Evolutionary conservation across 352 stramenopile species (phyloP), one percentile per base, ranked within the genome.

Genomic region (Pythium chondricola): DNA sequence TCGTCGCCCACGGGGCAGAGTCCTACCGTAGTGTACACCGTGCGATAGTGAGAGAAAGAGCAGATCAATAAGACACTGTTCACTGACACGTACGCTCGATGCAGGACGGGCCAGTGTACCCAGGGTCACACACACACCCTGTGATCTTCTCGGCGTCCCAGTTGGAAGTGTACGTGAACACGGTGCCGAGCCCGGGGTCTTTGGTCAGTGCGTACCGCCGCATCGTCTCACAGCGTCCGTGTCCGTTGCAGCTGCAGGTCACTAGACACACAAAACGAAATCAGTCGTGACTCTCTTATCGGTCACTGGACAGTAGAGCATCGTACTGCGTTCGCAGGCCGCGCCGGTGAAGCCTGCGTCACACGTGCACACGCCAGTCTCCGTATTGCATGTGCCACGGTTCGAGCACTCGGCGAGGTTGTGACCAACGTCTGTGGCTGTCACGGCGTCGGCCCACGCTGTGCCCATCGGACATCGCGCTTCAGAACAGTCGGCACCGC

Each of bases 361-460:
- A 20, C 85, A 95, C 3, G 48, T 48, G 54, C 85, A 95, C 11
- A 63, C 31, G 3, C 85, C 85, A 0, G 72, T 69, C 9, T 75
- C 64, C 1, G 56, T 47, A 51, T 90, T 65, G 48, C 83, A 95
- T 4, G 35, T 33, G 33, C 84, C 82, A 6, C 75, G 67, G 50
- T 97, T 97, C 2, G 85, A 95, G 53, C 93, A 98, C 61, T 92
- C 73, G 14, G 74, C 86, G 17, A 72, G 38, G 48, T 88, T 81
- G 71, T 98, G 93, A 17, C 85, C 91, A 14, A 56, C 38, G 33
- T 95, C 81, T 0, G 50, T 64, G 26, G 43, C 71, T 22, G 63
- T 66, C 11, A 83, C 67, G n/a, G 67, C 43, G 48, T 95, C 83
- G 16, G 70, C 63, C 86, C 86, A 96, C 3, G 84, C 82, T 20